phyloP scores from a whole-genome alignment of 257 asterid genomes.

The Solanum ossicruentum region DNA sequence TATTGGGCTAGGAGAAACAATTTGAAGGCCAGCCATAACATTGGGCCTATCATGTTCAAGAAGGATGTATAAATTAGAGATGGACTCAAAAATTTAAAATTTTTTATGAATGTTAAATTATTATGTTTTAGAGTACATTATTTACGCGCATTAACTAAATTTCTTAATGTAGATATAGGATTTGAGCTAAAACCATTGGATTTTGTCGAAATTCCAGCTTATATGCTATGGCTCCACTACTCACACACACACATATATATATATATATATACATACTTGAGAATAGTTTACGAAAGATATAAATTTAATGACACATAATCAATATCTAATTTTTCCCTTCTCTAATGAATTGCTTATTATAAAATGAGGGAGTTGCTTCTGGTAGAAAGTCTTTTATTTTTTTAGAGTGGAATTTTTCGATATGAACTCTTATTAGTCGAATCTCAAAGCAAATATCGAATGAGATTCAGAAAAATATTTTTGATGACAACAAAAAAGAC shows the following conservation, averaged over 20 bases:
- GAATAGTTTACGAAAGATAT: not conserved
- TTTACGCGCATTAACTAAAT: not conserved
- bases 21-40: not conserved
- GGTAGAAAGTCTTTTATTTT: not conserved
- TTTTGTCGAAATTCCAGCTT: not conserved
- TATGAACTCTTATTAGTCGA: no score
- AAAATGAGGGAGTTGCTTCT: not conserved
- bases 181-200: not conserved
- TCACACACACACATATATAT: not conserved
- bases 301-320: not conserved
- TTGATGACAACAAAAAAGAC: not conserved
- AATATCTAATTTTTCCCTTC: not conserved
- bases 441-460: not conserved
- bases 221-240: not conserved
- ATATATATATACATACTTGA: not conserved
- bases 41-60: not conserved
- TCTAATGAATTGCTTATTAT: not conserved
- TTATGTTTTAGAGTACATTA: not conserved
- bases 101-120: not conserved
- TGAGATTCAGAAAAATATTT: not conserved
- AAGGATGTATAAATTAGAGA: not conserved
- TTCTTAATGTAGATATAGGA: not conserved
- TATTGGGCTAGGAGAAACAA: not conserved
- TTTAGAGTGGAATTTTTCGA: not conserved
- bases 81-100: not conserved